These are phyloP conservation scores for Akebia trifoliata DNA, from an alignment of 164 flowering plant genomes.

Conservation along the genomic window DNA sequence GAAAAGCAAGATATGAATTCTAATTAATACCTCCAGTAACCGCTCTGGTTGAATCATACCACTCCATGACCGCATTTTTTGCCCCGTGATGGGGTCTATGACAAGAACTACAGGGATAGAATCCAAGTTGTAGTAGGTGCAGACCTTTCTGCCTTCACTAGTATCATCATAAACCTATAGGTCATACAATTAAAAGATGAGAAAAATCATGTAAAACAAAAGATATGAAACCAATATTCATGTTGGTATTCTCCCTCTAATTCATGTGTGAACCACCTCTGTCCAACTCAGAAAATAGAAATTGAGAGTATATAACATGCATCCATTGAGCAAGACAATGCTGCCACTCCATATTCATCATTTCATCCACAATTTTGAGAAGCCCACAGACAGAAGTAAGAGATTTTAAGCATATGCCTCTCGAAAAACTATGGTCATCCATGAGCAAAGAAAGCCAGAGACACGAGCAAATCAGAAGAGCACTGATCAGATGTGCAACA, in stretches of 20 bases:
- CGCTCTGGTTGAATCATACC: slow-evolving; percentile 89
- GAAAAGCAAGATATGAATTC: slow-evolving; percentile 6
- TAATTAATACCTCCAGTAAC: slow-evolving; percentile 68
- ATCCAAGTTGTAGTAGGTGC: slow-evolving; percentile 84
- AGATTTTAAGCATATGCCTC: too few relatives aligned
- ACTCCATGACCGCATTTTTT: slow-evolving; percentile 84
- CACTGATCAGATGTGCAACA: too few relatives aligned
- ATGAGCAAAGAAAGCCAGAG: too few relatives aligned
- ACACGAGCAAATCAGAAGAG: too few relatives aligned
- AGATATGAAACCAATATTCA: neutral
- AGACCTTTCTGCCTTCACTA: slow-evolving; percentile 86
- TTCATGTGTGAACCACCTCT: neutral
- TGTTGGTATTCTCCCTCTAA: neutral
- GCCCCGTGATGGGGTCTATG: slow-evolving; percentile 94
- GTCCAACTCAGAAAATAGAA: too few relatives aligned
- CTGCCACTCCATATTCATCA: too few relatives aligned
- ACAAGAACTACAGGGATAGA: slow-evolving; percentile 76
- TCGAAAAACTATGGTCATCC: too few relatives aligned
- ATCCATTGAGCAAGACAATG: too few relatives aligned
- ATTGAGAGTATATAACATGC: too few relatives aligned
- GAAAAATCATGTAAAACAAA: neutral
- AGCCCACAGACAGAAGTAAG: too few relatives aligned
- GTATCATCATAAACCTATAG: slow-evolving; percentile 84
- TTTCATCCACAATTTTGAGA: too few relatives aligned
- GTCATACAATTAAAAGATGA: neutral